phyloP scores from a whole-genome alignment of 2,329 filamentous ascomycete genomes.

The Xylariaceae sp. region DNA sequence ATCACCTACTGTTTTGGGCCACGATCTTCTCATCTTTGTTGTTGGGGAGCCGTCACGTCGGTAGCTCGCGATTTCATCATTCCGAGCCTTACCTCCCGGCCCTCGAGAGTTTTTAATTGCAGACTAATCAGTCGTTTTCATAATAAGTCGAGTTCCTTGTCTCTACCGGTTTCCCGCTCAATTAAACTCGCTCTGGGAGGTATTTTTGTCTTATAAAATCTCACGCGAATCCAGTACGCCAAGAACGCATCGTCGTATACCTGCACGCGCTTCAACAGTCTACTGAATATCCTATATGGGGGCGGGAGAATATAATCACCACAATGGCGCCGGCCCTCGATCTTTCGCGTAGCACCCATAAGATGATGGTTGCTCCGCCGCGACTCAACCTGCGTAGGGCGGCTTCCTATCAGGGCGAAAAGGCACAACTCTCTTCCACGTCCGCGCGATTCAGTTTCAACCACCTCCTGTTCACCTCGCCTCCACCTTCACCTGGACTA shows the following conservation, averaged over 20 bases:
- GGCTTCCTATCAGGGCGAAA: conserved; percentile 56
- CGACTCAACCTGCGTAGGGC: conserved; percentile 58
- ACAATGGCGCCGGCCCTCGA: conserved; percentile 48
- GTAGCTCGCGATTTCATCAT: background rate
- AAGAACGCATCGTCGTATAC: too few relatives aligned
- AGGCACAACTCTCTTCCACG: conserved; percentile 54
- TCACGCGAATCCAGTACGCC: too few relatives aligned
- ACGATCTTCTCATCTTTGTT: conserved; percentile 23
- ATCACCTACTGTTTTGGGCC: conserved; percentile 29
- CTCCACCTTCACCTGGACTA: conserved; percentile 68
- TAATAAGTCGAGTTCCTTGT: too few relatives aligned
- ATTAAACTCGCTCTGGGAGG: too few relatives aligned
- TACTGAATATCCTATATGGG: background rate
- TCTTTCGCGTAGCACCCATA: conserved; percentile 44
- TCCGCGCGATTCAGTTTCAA: conserved; percentile 65
- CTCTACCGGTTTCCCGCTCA: too few relatives aligned
- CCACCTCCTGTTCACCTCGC: conserved; percentile 61
- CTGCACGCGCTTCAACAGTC: too few relatives aligned
- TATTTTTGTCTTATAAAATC: too few relatives aligned
- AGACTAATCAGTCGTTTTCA: too few relatives aligned
- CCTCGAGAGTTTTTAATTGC: too few relatives aligned
- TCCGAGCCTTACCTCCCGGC: conserved; percentile 4
- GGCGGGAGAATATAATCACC: background rate
- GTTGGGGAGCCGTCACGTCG: too few relatives aligned
- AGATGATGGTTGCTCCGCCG: conserved; percentile 53